These are phyloP conservation scores for Neurospora pannonica DNA, from an alignment of 495 filamentous ascomycete species.

Conservation along the genomic window DNA sequence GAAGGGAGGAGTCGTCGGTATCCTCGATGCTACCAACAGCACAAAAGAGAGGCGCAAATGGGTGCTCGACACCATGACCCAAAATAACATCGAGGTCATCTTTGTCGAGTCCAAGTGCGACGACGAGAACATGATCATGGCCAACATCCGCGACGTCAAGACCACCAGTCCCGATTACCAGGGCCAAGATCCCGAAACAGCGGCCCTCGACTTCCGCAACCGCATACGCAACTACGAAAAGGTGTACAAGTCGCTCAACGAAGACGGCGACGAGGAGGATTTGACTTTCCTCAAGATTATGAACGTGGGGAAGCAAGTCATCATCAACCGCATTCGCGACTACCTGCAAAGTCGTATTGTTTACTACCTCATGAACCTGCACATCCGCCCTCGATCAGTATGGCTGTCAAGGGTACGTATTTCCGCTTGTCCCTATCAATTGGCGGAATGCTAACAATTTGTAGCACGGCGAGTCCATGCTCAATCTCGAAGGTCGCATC, in stretches of 20 bases:
- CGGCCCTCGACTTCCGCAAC: conserved; percentile 83
- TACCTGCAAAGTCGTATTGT: conserved; percentile 93
- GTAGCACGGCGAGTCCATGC: conserved; percentile 89
- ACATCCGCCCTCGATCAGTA: conserved; percentile 94
- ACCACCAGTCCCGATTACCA: conserved; percentile 90
- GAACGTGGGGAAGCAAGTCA: conserved; percentile 86
- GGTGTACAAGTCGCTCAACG: conserved; percentile 85
- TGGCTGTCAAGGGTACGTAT: conserved; percentile 84
- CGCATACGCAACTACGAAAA: conserved; percentile 95
- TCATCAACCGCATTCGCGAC: conserved; percentile 95
- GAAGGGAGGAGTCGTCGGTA: conserved; percentile 69
- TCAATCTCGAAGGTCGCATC: conserved; percentile 79
- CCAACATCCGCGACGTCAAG: conserved; percentile 96
- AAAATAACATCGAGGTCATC: conserved; percentile 73
- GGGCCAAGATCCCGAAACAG: conserved; percentile 85
- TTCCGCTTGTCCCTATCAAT: background rate
- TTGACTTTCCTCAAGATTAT: conserved; percentile 95
- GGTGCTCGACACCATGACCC: conserved; percentile 68
- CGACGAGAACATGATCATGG: conserved; percentile 89
- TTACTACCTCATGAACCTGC: conserved; percentile 96
- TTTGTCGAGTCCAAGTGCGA: conserved; percentile 97
- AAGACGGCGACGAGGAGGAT: conserved; percentile 60
- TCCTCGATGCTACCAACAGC: conserved; percentile 92
- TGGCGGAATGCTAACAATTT: conserved; percentile 10
- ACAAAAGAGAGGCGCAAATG: conserved; percentile 82